phyloP scores from a whole-genome alignment of 768 basidiomycete species.

The Pleurotus salmoneostramineus region DNA sequence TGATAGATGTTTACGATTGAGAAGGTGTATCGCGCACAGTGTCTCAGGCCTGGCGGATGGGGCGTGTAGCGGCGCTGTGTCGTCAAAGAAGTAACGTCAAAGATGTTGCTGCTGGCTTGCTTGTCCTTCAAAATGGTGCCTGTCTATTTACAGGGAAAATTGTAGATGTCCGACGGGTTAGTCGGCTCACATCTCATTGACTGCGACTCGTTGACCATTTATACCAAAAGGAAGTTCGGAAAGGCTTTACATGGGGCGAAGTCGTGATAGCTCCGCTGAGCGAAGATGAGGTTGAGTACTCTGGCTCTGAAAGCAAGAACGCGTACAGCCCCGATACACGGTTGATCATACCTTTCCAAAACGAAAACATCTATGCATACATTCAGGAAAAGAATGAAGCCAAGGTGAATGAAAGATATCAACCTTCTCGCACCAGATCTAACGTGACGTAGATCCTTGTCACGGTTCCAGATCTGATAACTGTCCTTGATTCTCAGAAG shows the following conservation, averaged over 20 bases:
- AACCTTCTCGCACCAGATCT: neutral
- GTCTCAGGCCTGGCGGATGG: constrained; percentile 62
- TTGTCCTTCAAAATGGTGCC: constrained; percentile 25
- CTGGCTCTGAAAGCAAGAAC: neutral
- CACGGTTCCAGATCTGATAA: constrained; percentile 63
- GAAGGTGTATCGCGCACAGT: constrained; percentile 47
- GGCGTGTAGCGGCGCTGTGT: constrained; percentile 51
- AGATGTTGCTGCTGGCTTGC: constrained; percentile 19
- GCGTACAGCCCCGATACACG: constrained; percentile 19
- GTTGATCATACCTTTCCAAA: constrained; percentile 56
- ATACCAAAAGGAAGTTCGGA: constrained; percentile 25
- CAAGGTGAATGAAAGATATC: constrained; percentile 9
- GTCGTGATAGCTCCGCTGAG: constrained; percentile 23
- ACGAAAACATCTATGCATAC: constrained; percentile 55
- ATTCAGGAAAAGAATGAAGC: constrained; percentile 25
- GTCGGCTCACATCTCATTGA: neutral
- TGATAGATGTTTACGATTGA: constrained; percentile 21
- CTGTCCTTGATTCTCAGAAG: constrained; percentile 58
- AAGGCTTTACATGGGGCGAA: constrained; percentile 33
- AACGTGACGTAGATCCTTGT: constrained; percentile 34
- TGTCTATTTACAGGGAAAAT: constrained; percentile 60
- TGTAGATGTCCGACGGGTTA: constrained; percentile 14
- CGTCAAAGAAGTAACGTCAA: constrained; percentile 33
- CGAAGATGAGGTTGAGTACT: constrained; percentile 25
- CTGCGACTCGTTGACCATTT: neutral